These are phyloP conservation scores for Venturia nashicola DNA, from an alignment of 2,329 filamentous ascomycete genomes.

Conservation along the genomic window DNA sequence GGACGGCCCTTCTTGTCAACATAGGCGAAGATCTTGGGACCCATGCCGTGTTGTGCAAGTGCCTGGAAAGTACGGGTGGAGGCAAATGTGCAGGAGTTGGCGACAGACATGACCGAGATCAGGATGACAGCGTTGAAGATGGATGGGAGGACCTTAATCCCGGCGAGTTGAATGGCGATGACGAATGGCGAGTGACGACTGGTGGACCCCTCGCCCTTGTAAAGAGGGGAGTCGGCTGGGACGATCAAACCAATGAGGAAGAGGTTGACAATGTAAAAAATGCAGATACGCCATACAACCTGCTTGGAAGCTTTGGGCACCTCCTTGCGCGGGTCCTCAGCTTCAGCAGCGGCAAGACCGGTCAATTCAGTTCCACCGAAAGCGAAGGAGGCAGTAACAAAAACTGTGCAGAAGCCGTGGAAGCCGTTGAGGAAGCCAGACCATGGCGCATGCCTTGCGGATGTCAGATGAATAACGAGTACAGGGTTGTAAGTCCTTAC, in stretches of 20 bases:
- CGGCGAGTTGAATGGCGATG: constrained; percentile 49
- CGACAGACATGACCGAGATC: constrained; percentile 47
- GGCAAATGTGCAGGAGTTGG: constrained; percentile 46
- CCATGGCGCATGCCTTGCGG: constrained; percentile 2
- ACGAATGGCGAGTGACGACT: constrained; percentile 51
- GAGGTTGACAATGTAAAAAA: constrained; percentile 31
- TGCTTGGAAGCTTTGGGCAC: constrained; percentile 33
- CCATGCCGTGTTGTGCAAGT: constrained; percentile 42
- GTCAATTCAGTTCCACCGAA: constrained; percentile 52
- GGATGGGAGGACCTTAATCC: constrained; percentile 46
- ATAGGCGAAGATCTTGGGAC: constrained; percentile 64
- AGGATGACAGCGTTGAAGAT: constrained; percentile 58
- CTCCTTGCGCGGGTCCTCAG: constrained; percentile 40
- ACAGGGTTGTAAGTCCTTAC: neutral
- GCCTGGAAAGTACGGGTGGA: constrained; percentile 46
- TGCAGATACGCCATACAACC: constrained; percentile 34
- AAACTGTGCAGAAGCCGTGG: constrained; percentile 51
- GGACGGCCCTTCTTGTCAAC: constrained; percentile 75
- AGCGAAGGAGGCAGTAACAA: constrained; percentile 52
- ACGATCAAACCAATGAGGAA: constrained; percentile 32
- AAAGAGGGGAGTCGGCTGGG: constrained; percentile 22
- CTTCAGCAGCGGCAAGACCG: constrained; percentile 47
- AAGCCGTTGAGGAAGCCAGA: constrained; percentile 44
- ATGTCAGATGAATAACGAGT: neutral
- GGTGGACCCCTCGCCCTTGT: constrained; percentile 18